Percentiles rank a stretch among this genome's conserved stretches.
phyloP scores from a whole-genome alignment of 1,284 basidiomycete genomes.

The Apiotrichum brassicae region DNA sequence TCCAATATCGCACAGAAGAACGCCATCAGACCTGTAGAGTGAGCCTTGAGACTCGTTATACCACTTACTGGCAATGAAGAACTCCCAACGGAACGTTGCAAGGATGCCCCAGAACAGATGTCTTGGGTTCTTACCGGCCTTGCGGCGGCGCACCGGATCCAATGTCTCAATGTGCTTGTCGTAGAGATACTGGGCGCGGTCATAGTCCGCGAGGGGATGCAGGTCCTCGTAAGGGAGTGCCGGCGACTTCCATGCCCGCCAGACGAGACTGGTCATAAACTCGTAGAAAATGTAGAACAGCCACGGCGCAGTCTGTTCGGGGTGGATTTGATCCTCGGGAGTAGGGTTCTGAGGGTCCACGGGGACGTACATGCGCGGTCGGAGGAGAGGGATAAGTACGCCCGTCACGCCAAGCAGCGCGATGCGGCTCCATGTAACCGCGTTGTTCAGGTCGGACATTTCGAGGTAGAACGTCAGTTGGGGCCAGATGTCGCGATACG shows the following conservation, averaged over 20 bases:
- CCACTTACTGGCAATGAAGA: conserved; percentile 21
- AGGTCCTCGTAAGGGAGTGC: conserved; percentile 42
- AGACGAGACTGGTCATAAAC: conserved; percentile 56
- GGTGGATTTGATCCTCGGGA: conserved; percentile 50
- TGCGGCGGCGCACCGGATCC: conserved; percentile 39
- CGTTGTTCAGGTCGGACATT: conserved; percentile 48
- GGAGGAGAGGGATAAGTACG: conserved; percentile 50
- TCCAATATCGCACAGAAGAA: conserved; percentile 32
- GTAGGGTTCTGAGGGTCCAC: conserved; percentile 44
- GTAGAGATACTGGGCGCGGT: conserved; percentile 49
- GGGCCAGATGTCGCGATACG: conserved; percentile 62
- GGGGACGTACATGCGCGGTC: conserved; percentile 52
- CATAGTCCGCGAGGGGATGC: conserved; percentile 58
- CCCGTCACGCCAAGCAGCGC: conserved; percentile 47
- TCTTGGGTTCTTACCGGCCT: conserved; percentile 28
- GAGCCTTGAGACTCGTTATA: not conserved
- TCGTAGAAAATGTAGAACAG: conserved; percentile 55
- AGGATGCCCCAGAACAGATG: conserved; percentile 33
- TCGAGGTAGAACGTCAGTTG: conserved; percentile 52
- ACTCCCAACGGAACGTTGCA: conserved; percentile 28
- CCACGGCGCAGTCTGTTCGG: conserved; percentile 61
- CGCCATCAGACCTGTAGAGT: conserved; percentile 25
- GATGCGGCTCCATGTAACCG: conserved; percentile 46
- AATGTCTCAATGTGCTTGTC: conserved; percentile 38
- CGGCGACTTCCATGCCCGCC: conserved; percentile 41